These are phyloP conservation scores for Penicillium decumbens DNA, from an alignment of 2,329 filamentous ascomycete genomes.

Conservation along the genomic window DNA sequence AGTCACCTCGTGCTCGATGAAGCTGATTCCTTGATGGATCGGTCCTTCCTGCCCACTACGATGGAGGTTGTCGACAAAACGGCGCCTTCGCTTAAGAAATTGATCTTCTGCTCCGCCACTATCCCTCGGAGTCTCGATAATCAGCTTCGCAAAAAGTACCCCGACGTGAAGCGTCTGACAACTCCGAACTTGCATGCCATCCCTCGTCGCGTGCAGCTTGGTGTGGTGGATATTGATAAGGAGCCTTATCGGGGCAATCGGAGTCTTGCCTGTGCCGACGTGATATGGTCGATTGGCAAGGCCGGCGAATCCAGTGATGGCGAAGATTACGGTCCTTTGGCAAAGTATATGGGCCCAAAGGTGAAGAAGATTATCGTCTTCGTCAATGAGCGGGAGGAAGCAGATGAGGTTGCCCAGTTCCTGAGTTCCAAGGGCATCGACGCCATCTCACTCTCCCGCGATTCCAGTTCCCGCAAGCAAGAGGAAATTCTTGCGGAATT, in stretches of 20 bases:
- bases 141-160: constrained; percentile 75
- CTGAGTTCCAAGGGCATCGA: constrained; percentile 82
- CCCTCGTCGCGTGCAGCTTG: constrained; percentile 86
- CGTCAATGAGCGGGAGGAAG: constrained; percentile 91
- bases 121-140: constrained; percentile 86
- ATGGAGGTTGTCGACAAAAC: constrained; percentile 76
- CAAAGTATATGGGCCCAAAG: constrained; percentile 46
- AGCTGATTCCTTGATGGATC: constrained; percentile 91
- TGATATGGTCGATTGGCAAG: constrained; percentile 88
- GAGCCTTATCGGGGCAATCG: constrained; percentile 95
- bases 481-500: constrained; percentile 73
- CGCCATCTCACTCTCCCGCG: constrained; percentile 76
- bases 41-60: constrained; percentile 82
- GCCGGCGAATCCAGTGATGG: constrained; percentile 52
- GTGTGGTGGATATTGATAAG: constrained; percentile 84
- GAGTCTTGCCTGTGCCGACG: constrained; percentile 85
- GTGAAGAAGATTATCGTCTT: constrained; percentile 89
- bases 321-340: constrained; percentile 30
- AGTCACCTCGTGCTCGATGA: constrained; percentile 87
- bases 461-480: constrained; percentile 72
- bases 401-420: constrained; percentile 73
- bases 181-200: constrained; percentile 96
- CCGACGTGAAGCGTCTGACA: constrained; percentile 76
- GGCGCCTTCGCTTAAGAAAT: constrained; percentile 73
- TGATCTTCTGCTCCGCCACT: constrained; percentile 92